Conservation (phyloP, 805 yeast species). For the Cyberlindnera bimundalis region DNA sequence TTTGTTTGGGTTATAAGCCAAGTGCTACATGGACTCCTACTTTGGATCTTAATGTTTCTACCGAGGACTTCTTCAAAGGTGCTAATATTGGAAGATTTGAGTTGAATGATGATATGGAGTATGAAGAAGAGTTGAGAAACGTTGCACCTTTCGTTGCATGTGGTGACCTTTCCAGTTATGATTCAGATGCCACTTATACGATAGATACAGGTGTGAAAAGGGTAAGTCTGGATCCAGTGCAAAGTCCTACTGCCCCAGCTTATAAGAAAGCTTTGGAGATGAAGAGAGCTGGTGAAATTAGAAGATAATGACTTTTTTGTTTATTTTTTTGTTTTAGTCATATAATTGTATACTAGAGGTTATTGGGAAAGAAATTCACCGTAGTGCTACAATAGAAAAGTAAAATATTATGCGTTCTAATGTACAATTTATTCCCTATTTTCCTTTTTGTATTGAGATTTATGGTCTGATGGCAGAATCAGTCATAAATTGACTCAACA, state of each 20-base stretch:
- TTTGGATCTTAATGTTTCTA: slow-evolving; percentile 52
- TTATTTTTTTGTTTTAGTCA: too few relatives aligned
- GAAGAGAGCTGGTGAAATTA: slow-evolving; percentile 69
- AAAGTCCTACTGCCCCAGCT: slow-evolving; percentile 95
- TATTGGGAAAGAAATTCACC: too few relatives aligned
- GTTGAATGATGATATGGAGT: slow-evolving; percentile 43
- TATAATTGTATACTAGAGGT: too few relatives aligned
- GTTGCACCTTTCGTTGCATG: slow-evolving; percentile 95
- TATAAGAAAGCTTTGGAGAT: slow-evolving; percentile 87
- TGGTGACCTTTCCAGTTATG: slow-evolving; percentile 84
- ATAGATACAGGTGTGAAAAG: slow-evolving; percentile 31
- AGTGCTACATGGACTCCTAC: slow-evolving; percentile 80
- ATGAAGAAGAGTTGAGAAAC: slow-evolving; percentile 57
- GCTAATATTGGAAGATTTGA: slow-evolving; percentile 52
- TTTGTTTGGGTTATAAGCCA: slow-evolving; percentile 85
- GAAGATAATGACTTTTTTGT: slow-evolving; percentile 23
- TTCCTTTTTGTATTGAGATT: background rate
- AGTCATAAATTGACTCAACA: slow-evolving; percentile 23
- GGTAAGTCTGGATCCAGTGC: slow-evolving; percentile 81
- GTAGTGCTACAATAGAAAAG: too few relatives aligned
- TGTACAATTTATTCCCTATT: background rate
- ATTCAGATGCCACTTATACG: slow-evolving; percentile 92
- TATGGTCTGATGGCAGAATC: slow-evolving; percentile 24
- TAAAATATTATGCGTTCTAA: too few relatives aligned
- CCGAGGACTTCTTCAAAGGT: slow-evolving; percentile 79